These are phyloP conservation scores for Alternaria burnsii DNA, from an alignment of 2,329 filamentous ascomycete species.

Conservation along the genomic window DNA sequence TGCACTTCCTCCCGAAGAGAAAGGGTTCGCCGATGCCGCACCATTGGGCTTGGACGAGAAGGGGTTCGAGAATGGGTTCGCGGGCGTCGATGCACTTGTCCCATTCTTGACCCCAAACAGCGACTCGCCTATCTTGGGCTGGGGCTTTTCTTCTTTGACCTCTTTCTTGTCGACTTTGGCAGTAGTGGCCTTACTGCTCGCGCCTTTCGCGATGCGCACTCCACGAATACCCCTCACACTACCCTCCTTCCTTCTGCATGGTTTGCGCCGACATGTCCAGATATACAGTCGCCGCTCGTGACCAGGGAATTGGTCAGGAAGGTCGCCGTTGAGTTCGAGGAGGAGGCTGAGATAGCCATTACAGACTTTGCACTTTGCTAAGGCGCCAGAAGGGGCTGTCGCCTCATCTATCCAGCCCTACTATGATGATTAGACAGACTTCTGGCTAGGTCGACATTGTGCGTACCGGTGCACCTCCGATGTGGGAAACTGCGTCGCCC, in stretches of 20 bases:
- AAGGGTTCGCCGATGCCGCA: slow-evolving; percentile 62
- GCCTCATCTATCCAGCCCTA: slow-evolving; percentile 82
- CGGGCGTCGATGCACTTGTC: slow-evolving; percentile 24
- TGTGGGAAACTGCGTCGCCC: slow-evolving; percentile 83
- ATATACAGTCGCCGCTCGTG: slow-evolving; percentile 91
- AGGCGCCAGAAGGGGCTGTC: slow-evolving; percentile 74
- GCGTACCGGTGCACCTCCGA: slow-evolving; percentile 86
- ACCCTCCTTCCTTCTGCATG: slow-evolving; percentile 82
- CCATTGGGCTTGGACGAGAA: slow-evolving; percentile 61
- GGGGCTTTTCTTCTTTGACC: slow-evolving; percentile 42
- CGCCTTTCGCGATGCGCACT: slow-evolving; percentile 62
- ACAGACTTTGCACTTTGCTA: slow-evolving; percentile 89
- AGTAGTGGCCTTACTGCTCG: slow-evolving; percentile 27
- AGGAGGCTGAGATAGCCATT: slow-evolving; percentile 83
- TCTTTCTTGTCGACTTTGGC: slow-evolving; percentile 31
- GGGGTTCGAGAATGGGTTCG: slow-evolving; percentile 60
- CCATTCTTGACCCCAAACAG: slow-evolving; percentile 71
- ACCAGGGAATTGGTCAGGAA: slow-evolving; percentile 84
- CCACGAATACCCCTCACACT: slow-evolving; percentile 80
- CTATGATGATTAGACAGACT: background rate
- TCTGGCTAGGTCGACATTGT: background rate
- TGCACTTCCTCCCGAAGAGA: slow-evolving; percentile 52
- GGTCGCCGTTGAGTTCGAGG: slow-evolving; percentile 88
- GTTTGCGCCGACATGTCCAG: slow-evolving; percentile 79
- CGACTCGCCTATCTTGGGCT: slow-evolving; percentile 68